These are phyloP conservation scores for Amanita jacksonii DNA, from an alignment of 768 basidiomycete genomes.

Conservation along the genomic window DNA sequence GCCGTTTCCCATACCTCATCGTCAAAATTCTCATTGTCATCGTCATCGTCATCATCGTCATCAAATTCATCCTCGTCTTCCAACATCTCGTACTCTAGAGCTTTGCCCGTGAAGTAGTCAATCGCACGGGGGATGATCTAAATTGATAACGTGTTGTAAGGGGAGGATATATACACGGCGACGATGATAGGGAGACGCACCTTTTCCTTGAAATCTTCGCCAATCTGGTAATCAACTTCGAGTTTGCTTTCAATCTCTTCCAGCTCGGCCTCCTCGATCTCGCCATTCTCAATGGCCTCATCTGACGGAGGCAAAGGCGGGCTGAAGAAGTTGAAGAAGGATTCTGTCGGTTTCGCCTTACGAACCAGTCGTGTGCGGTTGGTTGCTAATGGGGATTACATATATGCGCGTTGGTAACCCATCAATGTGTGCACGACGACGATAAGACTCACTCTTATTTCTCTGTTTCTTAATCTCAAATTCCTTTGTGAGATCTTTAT, in stretches of 20 bases:
- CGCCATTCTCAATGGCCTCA: slow-evolving; percentile 56
- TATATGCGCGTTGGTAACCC: background rate
- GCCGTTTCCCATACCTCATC: slow-evolving; percentile 39
- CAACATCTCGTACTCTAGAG: slow-evolving; percentile 68
- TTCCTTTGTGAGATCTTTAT: slow-evolving; percentile 95
- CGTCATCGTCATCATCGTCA: slow-evolving; percentile 51
- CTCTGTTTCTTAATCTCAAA: slow-evolving; percentile 99
- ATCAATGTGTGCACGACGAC: slow-evolving; percentile 5
- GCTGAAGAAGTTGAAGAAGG: slow-evolving; percentile 98
- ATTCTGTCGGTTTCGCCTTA: slow-evolving; percentile 85
- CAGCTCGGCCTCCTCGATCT: slow-evolving; percentile 76
- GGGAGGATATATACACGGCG: background rate
- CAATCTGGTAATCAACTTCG: slow-evolving; percentile 96
- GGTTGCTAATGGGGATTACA: slow-evolving; percentile 58
- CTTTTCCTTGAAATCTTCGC: slow-evolving; percentile 97
- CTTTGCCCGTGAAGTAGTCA: slow-evolving; percentile 97
- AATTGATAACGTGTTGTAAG: background rate
- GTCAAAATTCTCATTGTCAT: slow-evolving; percentile 48
- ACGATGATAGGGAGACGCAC: slow-evolving; percentile 27
- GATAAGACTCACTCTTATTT: slow-evolving; percentile 76
- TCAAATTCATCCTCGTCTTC: slow-evolving; percentile 54
- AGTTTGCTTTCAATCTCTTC: slow-evolving; percentile 90
- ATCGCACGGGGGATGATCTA: slow-evolving; percentile 92
- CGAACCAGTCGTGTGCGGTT: slow-evolving; percentile 75
- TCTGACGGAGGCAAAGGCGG: slow-evolving; percentile 69